Conservation (phyloP, 495 filamentous ascomycete genomes). For the Penicillium diatomitis region DNA sequence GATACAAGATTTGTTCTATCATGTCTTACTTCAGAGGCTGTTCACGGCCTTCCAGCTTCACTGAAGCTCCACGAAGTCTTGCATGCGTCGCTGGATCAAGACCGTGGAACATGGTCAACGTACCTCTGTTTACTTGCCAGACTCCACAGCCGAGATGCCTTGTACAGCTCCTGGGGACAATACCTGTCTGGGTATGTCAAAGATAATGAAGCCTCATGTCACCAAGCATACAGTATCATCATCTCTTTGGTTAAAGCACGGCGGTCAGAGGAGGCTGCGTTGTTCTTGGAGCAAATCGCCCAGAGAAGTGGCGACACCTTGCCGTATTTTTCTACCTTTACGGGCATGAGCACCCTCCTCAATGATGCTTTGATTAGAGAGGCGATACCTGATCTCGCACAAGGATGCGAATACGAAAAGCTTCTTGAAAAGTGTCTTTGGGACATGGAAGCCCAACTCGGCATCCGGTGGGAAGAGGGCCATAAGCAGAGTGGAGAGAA, state of each 20-base stretch:
- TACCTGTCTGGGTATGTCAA: conserved; percentile 5
- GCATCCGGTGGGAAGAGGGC: conserved; percentile 17
- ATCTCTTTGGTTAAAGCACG: conserved; percentile 10
- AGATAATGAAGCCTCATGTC: background rate
- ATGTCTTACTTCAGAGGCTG: conserved; percentile 19
- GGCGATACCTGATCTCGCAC: conserved; percentile 14
- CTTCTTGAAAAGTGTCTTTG: conserved; percentile 19
- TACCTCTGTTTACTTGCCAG: conserved; percentile 20
- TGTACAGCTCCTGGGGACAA: conserved; percentile 14
- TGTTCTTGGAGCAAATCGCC: conserved; percentile 20
- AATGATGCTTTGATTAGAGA: conserved; percentile 8
- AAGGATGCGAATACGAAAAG: conserved; percentile 9
- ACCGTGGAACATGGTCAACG: background rate
- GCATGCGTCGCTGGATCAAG: background rate
- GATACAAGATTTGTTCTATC: conserved; percentile 16
- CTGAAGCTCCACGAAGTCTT: conserved; percentile 17
- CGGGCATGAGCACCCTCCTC: conserved; percentile 10
- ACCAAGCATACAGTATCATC: conserved; percentile 19
- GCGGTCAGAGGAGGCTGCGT: conserved; percentile 10
- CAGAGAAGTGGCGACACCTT: conserved; percentile 12
- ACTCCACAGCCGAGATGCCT: conserved; percentile 5
- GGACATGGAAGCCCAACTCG: conserved; percentile 23
- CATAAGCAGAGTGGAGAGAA: conserved; percentile 4
- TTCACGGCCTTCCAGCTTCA: background rate
- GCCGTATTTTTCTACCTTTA: conserved; percentile 17